Evolutionary conservation across 2,329 filamentous ascomycete species (phyloP).

Genomic region (Trichoderma sp.): DNA sequence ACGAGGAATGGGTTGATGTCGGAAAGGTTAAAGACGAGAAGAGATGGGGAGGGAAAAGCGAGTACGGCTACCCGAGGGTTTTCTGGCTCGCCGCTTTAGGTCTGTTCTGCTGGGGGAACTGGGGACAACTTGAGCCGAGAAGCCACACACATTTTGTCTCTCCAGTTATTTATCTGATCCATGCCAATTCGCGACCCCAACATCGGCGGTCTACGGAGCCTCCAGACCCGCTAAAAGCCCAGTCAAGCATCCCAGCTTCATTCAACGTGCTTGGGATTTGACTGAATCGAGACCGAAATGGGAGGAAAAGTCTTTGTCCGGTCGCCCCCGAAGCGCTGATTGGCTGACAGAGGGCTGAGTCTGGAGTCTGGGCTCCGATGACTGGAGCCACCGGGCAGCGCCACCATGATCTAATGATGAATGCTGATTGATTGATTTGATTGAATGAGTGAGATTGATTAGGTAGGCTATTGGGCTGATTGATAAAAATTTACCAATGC

Average conservation of each 20-base stretch:
- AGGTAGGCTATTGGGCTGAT: not conserved
- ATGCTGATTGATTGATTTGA: not conserved
- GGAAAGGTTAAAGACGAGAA: not conserved
- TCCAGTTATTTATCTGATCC: not conserved
- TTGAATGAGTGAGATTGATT: not conserved
- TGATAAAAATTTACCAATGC: not conserved
- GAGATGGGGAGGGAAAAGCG: not conserved
- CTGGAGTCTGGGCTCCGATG: conserved; percentile 8
- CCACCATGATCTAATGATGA: conserved; percentile 20
- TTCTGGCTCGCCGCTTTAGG: not conserved
- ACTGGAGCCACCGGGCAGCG: not conserved
- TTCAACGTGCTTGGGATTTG: conserved; percentile 1
- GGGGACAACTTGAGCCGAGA: not conserved
- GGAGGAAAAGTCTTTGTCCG: not conserved
- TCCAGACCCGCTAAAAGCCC: not conserved
- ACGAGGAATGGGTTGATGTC: conserved; percentile 19
- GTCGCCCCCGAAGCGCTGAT: conserved; percentile 5
- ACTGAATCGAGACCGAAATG: not conserved
- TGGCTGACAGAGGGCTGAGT: not conserved
- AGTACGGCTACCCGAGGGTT: conserved; percentile 20
- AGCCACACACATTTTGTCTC: not conserved
- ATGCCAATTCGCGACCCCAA: not conserved
- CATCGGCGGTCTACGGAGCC: conserved; percentile 21
- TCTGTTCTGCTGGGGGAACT: not conserved
- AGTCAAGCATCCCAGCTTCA: not conserved